Conservation (phyloP, 2,329 filamentous ascomycete genomes). For the Neofusicoccum umdonicola region DNA sequence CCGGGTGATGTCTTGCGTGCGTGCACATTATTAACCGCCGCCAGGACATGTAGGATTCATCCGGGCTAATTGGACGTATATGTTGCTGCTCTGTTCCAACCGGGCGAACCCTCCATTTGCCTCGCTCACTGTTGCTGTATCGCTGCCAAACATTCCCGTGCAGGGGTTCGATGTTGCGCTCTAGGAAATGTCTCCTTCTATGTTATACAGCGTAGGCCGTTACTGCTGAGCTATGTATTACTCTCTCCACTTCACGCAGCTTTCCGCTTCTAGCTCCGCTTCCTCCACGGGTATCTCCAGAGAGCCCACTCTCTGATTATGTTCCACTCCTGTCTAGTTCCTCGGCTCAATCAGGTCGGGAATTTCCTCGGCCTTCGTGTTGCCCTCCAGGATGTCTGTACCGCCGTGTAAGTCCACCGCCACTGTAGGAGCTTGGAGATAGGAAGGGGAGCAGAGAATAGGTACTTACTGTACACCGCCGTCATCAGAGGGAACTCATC, state of each 20-base stretch:
- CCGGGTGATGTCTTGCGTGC: background rate
- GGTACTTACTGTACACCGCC: constrained; percentile 65
- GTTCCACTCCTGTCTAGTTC: background rate
- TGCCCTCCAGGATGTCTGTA: constrained; percentile 70
- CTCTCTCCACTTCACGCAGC: background rate
- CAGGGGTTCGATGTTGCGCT: background rate
- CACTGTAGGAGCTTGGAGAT: background rate
- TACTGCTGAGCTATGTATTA: background rate
- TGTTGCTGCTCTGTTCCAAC: background rate
- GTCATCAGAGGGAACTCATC: constrained; percentile 89
- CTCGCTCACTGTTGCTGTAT: no score
- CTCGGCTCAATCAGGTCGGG: constrained; percentile 57
- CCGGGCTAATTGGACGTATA: background rate
- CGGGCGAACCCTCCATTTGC: no score
- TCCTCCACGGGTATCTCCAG: background rate
- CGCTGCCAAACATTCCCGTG: no score
- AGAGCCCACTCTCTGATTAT: background rate
- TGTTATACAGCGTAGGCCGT: background rate
- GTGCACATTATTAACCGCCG: background rate
- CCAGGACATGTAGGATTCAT: background rate
- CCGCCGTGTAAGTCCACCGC: constrained; percentile 18
- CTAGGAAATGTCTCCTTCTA: constrained; percentile 10
- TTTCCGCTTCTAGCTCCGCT: background rate
- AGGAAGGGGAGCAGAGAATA: background rate
- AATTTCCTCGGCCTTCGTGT: constrained; percentile 75